These are phyloP conservation scores for Salvia rosmarinus DNA, from an alignment of 257 asterid species.

Conservation along the genomic window DNA sequence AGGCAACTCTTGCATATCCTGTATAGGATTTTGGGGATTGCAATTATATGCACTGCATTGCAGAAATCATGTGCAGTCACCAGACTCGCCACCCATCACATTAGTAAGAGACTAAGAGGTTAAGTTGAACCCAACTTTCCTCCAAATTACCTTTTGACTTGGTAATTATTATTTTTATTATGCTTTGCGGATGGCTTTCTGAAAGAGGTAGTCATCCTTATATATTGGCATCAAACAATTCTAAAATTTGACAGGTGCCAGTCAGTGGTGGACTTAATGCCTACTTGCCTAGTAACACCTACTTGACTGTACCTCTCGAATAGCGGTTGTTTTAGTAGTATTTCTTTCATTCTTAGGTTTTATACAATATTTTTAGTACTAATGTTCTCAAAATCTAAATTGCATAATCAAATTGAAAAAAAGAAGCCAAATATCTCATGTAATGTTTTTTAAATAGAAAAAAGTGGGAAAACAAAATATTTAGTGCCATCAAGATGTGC, in stretches of 20 bases:
- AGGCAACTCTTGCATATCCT: conserved; percentile 18
- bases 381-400: no score
- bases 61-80: background rate
- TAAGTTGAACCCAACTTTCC: background rate
- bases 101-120: conserved; percentile 2
- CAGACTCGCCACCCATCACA: conserved; percentile 21
- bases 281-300: background rate
- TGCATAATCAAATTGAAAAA: no score
- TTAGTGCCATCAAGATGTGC: background rate
- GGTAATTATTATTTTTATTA: background rate
- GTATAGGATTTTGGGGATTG: background rate
- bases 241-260: background rate
- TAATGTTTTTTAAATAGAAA: background rate
- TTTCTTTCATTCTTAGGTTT: background rate
- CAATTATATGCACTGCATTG: conserved; percentile 3
- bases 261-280: background rate
- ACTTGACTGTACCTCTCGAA: background rate
- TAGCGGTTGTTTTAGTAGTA: background rate
- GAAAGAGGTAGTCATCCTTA: conserved; percentile 19
- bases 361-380: background rate
- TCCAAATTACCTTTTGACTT: conserved; percentile 9
- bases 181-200: conserved; percentile 11
- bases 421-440: no score
- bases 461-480: background rate
- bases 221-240: background rate